Conservation (phyloP, 2,329 filamentous ascomycete species). For the Hymenoscyphus occultus region DNA sequence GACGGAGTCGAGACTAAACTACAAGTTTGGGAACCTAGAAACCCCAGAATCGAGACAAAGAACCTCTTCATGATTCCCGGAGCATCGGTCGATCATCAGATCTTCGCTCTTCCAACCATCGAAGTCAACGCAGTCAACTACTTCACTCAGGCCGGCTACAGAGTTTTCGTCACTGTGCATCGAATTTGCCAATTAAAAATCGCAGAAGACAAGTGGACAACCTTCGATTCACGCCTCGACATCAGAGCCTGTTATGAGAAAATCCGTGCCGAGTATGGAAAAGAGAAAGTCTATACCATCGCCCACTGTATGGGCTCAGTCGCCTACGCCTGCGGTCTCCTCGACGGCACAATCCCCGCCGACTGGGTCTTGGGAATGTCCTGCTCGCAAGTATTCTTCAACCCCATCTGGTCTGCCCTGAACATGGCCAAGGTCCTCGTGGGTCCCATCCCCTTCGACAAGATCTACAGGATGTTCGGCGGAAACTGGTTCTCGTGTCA, state of each 20-base stretch:
- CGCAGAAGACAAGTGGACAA: constrained; percentile 54
- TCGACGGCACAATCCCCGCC: constrained; percentile 58
- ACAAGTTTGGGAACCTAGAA: constrained; percentile 54
- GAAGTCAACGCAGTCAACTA: constrained; percentile 62
- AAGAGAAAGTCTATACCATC: constrained; percentile 52
- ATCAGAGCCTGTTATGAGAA: constrained; percentile 53
- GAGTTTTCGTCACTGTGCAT: constrained; percentile 55
- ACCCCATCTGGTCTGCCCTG: constrained; percentile 54
- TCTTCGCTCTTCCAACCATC: constrained; percentile 61
- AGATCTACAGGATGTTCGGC: constrained; percentile 45
- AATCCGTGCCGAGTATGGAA: constrained; percentile 43
- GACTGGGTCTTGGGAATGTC: constrained; percentile 57
- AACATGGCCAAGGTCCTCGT: constrained; percentile 56
- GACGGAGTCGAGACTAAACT: constrained; percentile 53
- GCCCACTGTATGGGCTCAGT: constrained; percentile 64
- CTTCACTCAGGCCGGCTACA: constrained; percentile 58
- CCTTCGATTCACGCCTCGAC: constrained; percentile 58
- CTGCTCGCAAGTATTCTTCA: constrained; percentile 61
- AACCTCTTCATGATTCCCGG: constrained; percentile 62
- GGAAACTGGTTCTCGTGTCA: constrained; percentile 56
- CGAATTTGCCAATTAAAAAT: constrained; percentile 54
- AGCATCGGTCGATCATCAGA: constrained; percentile 60
- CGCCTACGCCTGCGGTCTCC: constrained; percentile 54
- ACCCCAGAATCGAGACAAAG: constrained; percentile 38
- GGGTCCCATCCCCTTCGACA: constrained; percentile 47